Base-by-base conservation (phyloP, 139 green algal genomes). In the Chlorella sp. region DNA sequence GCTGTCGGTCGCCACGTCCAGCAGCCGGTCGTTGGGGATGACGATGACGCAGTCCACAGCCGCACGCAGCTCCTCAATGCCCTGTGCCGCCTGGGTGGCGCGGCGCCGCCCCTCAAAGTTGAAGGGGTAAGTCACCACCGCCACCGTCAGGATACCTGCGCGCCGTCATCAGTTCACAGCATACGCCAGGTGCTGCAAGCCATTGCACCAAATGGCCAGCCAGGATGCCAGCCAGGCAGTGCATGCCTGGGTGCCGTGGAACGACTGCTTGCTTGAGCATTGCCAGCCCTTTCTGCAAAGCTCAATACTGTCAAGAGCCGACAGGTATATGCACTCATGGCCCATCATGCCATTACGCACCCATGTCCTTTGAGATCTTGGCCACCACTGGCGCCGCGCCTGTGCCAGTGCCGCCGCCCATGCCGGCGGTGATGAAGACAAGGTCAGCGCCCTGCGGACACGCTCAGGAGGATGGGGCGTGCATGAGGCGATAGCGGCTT, bases 41-140 rank as follows among this genome's bases (percentile, higher is more conserved):
- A 96, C 87, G 62, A 97, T 95, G 29, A 81, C 70, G 32, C 63
- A 72, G 76, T 85, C 80, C 31, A 85, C 80, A 1, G 69, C 70
- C 0, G 30, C 73, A 10, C 55, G 71, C 63, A 98, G 86, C 2
- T 77, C 81, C 71, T 95, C 87, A 62, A 97, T 91, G 63, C 88
- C 90, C 26, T 90, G 85, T 6, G 29, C 30, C 6, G 50, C 68
- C 75, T 84, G 77, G 30, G 51, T 75, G 2, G 49, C 35, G 59
- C 84, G 84, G 3, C 84, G 76, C 3, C 89, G 82, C 1, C 94
- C 94, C 79, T 98, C 94, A 71, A 98, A 98, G 42, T 84, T 88
- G 87, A 98, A 98, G 1, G 94, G 94, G 70, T 92, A 93, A 5
- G 91, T 98, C 23, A 97, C 93, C n/a, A 97, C 89, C 35, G 86